Percentiles rank a stretch among this genome's conserved stretches.
Evolutionary conservation across 139 green algal species (phyloP).

Genomic region (Zygnema cylindricum): DNA sequence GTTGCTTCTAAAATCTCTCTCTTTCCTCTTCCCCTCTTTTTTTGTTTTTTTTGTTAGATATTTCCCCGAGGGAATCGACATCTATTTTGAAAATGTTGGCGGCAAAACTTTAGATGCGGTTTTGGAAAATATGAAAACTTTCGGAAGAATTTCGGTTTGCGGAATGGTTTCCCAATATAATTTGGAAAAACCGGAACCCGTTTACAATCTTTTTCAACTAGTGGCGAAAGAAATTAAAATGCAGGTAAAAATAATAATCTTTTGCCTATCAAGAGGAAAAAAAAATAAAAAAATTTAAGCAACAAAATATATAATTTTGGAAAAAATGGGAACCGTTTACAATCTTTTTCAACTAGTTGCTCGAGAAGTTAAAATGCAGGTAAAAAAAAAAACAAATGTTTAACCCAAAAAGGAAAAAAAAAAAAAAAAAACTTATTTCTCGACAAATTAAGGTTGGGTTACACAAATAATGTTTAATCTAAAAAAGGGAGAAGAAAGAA

Average conservation of each 20-base stretch:
- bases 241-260: too few species aligned
- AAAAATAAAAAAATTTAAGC: too few species aligned
- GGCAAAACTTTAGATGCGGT: conserved; percentile 61
- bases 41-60: background rate
- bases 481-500: too few species aligned
- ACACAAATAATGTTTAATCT: too few species aligned
- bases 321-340: background rate
- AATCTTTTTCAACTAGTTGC: conserved; percentile 31
- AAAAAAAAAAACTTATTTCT: too few species aligned
- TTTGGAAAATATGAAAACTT: conserved; percentile 36
- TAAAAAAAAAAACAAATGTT: too few species aligned
- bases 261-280: too few species aligned
- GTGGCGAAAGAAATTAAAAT: conserved; percentile 35
- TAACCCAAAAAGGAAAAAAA: too few species aligned
- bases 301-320: too few species aligned
- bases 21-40: background rate
- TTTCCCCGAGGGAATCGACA: conserved; percentile 63
- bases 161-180: conserved; percentile 68
- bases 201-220: conserved; percentile 31
- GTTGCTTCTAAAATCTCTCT: too few species aligned
- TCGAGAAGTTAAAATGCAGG: conserved; percentile 47
- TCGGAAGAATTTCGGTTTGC: conserved; percentile 58
- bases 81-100: conserved; percentile 72
- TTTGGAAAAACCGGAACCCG: background rate
- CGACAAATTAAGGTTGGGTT: too few species aligned